Evolutionary conservation across 768 basidiomycete species (phyloP), one percentile per base, ranked within the genome.

Genomic region (Tulasnella sp.): DNA sequence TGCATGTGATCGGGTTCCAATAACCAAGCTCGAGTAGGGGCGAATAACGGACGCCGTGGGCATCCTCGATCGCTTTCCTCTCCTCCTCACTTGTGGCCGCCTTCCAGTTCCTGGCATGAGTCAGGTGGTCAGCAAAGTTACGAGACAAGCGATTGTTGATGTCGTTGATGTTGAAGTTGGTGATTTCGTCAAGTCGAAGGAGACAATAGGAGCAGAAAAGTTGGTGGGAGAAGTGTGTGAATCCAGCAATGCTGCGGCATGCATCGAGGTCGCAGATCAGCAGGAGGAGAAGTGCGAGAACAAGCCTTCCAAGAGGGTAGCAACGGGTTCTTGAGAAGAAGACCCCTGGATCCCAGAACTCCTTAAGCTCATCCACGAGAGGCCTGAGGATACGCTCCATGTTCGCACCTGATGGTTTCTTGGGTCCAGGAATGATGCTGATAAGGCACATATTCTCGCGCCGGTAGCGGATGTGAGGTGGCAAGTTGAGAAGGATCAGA

Each of bases 201-300:
- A n/a, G n/a, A n/a, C n/a, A n/a, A n/a, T n/a, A n/a, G n/a, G n/a
- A n/a, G n/a, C n/a, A n/a, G n/a, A n/a, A n/a, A n/a, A n/a, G n/a
- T n/a, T n/a, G n/a, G n/a, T n/a, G n/a, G n/a, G n/a, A n/a, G n/a
- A n/a, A n/a, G n/a, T n/a, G n/a, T n/a, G n/a, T n/a, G n/a, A n/a
- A n/a, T n/a, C n/a, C n/a, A n/a, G n/a, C n/a, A n/a, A n/a, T n/a
- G n/a, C n/a, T n/a, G n/a, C n/a, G n/a, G n/a, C n/a, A n/a, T n/a
- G n/a, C n/a, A n/a, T n/a, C n/a, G n/a, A n/a, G n/a, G n/a, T n/a
- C n/a, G n/a, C n/a, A n/a, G n/a, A n/a, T n/a, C n/a, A 57, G 46
- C 29, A 21, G 17, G 11, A 71, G 27, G 19, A 68, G 62, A 0
- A 71, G 59, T 0, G 63, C 62, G 51, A 71, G 69, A 0, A 65